Evolutionary conservation across 176 grass and related monocot species (phyloP).

Genomic region (Zoysia japonica): DNA sequence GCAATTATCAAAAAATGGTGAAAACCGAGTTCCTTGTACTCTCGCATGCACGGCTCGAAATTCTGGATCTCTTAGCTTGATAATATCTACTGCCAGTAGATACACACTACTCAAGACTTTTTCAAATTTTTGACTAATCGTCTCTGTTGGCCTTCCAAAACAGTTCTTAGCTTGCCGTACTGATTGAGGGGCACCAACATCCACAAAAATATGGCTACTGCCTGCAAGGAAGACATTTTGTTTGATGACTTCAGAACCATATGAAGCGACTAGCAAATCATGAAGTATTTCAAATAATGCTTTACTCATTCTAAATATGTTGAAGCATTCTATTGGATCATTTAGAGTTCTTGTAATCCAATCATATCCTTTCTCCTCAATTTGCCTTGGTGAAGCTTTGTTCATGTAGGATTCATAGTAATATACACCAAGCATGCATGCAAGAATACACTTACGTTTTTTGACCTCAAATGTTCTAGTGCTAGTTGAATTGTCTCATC

Average conservation of each 20-base stretch:
- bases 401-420: neutral
- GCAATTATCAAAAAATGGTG: neutral
- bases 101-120: no score
- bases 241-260: neutral
- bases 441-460: neutral
- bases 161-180: neutral
- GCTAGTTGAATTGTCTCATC: no score
- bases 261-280: neutral
- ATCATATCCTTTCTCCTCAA: neutral
- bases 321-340: neutral
- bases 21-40: neutral
- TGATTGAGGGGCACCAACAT: neutral
- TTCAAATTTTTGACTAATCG: neutral
- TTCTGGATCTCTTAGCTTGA: neutral
- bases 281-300: neutral
- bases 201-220: constrained; percentile 1
- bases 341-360: neutral
- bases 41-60: neutral
- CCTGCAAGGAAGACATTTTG: neutral
- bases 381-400: neutral
- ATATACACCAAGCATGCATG: neutral
- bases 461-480: neutral
- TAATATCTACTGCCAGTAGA: neutral
- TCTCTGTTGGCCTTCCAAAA: neutral
- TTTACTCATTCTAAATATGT: constrained; percentile 1